Percentiles rank a stretch among this genome's conserved stretches.
phyloP scores from a whole-genome alignment of 768 basidiomycete genomes.

The Podaxis sp. region DNA sequence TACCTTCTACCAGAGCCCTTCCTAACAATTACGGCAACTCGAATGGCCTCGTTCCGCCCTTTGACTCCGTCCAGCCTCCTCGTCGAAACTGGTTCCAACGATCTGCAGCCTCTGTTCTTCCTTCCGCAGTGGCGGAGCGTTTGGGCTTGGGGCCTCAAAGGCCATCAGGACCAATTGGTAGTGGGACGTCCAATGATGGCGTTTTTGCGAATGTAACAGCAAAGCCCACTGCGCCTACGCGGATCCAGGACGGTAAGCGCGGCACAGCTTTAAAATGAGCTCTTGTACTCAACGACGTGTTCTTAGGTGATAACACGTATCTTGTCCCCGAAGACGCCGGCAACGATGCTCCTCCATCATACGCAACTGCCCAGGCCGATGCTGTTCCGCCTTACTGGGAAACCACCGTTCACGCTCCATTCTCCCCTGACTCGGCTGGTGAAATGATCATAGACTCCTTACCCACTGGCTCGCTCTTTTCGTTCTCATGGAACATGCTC shows the following conservation, averaged over 20 bases:
- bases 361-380: conserved; percentile 89
- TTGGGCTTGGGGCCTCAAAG: conserved; percentile 41
- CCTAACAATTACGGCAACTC: conserved; percentile 76
- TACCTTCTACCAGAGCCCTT: conserved; percentile 58
- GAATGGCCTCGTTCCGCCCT: conserved; percentile 65
- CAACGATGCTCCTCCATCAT: conserved; percentile 87
- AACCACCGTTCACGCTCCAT: conserved; percentile 92
- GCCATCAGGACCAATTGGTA: conserved; percentile 52
- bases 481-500: conserved; percentile 90
- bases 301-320: conserved; percentile 66
- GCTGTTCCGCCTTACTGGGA: conserved; percentile 99
- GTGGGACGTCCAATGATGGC: conserved; percentile 78
- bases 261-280: conserved; percentile 18
- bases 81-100: conserved; percentile 54
- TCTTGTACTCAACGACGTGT: conserved; percentile 4
- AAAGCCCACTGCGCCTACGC: conserved; percentile 65
- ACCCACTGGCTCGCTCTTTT: conserved; percentile 79
- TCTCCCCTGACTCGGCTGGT: conserved; percentile 58
- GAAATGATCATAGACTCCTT: conserved; percentile 91
- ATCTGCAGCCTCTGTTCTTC: conserved; percentile 56
- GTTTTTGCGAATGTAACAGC: conserved; percentile 96
- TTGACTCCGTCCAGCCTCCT: conserved; percentile 33
- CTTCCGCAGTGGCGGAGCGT: conserved; percentile 46
- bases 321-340: conserved; percentile 81
- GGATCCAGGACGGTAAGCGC: conserved; percentile 58